Base-by-base conservation (phyloP, 192 early-diverging fungal species). In the Spizellomyces punctatus region DNA sequence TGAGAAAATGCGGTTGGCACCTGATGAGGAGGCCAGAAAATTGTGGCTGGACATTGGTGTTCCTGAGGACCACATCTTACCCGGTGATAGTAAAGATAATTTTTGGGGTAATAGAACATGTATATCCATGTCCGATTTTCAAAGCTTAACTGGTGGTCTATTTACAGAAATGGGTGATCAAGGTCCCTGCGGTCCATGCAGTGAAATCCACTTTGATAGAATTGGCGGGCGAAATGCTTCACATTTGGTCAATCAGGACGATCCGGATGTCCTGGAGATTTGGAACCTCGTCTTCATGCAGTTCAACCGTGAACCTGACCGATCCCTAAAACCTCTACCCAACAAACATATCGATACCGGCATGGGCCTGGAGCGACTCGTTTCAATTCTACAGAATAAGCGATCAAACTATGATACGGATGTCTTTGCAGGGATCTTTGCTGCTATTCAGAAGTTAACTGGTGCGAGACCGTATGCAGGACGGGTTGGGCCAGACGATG, bases 251-350 rank as follows among this genome's bases (percentile, higher is more conserved):
- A 99, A 99, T 81, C 78, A 91, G 88, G 96, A 99, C 78, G 95
- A 99, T 83, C 96, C 96, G 46, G 91, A 95, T 71, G 95, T 99
- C 10, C 81, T 99, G 47, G 96, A 99, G 83, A 96, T 99, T 78
- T 99, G 96, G 96, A 99, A 99, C 81, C 78, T 99, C 16, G 97
- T 99, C 71, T 99, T 99, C 66, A 99, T 99, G 87, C 91, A 98
- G 79, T 99, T 93, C 87, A 97, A 99, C 87, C 94, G 97, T 71
- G 96, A 98, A 76, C 76, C 89, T 10, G 94, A 95, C 78, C 89
- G 94, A 44, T 86, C 81, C 10, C 86, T 99, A 44, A 91, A 92
- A 65, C 83, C 90, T 36, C 86, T 99, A 47, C 97, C 97, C 45
- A 95, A 89, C 82, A 94, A 96, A 83, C 94, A 98, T 81, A 94